These are phyloP conservation scores for Sarocladium brachiariae DNA, from an alignment of 2,329 filamentous ascomycete genomes.

Conservation along the genomic window DNA sequence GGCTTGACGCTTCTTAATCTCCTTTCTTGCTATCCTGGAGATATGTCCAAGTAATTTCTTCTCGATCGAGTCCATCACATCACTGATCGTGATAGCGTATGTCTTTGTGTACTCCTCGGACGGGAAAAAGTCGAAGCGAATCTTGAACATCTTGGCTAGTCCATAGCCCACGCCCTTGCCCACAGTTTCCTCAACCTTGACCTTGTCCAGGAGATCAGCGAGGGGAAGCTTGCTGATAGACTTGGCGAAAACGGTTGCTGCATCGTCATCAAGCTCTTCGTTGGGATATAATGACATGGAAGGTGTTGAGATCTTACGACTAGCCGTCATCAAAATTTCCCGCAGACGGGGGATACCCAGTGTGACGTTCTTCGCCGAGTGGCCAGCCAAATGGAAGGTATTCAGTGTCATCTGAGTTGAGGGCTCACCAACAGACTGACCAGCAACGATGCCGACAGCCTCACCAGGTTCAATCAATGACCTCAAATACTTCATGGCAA, in stretches of 20 bases:
- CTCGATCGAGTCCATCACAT: slow-evolving; percentile 77
- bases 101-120: slow-evolving; percentile 74
- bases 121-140: slow-evolving; percentile 78
- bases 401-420: slow-evolving; percentile 99
- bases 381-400: slow-evolving; percentile 98
- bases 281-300: slow-evolving; percentile 80
- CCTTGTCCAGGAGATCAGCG: slow-evolving; percentile 75
- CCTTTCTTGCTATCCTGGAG: slow-evolving; percentile 62
- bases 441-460: slow-evolving; percentile 92
- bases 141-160: slow-evolving; percentile 77
- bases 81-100: slow-evolving; percentile 73
- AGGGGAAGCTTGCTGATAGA: slow-evolving; percentile 81
- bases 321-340: slow-evolving; percentile 98
- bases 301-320: slow-evolving; percentile 80
- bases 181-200: slow-evolving; percentile 72
- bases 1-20: slow-evolving; percentile 70
- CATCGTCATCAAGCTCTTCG: slow-evolving; percentile 59
- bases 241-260: slow-evolving; percentile 80
- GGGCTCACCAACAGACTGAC: slow-evolving; percentile 93
- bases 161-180: slow-evolving; percentile 61
- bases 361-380: slow-evolving; percentile 97
- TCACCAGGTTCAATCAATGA: slow-evolving; percentile 92
- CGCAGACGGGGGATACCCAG: slow-evolving; percentile 93
- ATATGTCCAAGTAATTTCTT: slow-evolving; percentile 69
- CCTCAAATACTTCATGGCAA: slow-evolving; percentile 87